Evolutionary conservation across 2,329 filamentous ascomycete species (phyloP).

Genomic region (Pestalotiopsis sp.): DNA sequence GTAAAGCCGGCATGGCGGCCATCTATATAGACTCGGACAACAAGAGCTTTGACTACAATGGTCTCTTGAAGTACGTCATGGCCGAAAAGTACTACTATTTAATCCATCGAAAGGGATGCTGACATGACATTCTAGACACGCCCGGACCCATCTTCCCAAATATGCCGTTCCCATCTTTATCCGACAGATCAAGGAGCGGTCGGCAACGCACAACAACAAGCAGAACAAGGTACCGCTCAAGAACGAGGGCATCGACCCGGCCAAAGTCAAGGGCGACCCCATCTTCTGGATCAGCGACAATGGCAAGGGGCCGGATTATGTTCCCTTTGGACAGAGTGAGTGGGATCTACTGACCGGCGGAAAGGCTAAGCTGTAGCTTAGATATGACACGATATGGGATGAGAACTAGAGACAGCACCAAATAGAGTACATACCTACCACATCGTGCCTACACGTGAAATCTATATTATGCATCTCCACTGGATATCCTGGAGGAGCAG

Average conservation of each 20-base stretch:
- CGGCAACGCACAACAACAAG: slow-evolving; percentile 76
- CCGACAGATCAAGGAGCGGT: slow-evolving; percentile 59
- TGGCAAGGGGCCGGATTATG: slow-evolving; percentile 57
- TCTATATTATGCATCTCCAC: too few relatives aligned
- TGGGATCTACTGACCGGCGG: slow-evolving; percentile 56
- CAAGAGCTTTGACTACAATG: slow-evolving; percentile 60
- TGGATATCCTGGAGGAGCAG: too few relatives aligned
- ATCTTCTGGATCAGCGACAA: slow-evolving; percentile 61
- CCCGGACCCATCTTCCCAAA: slow-evolving; percentile 62
- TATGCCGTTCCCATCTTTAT: slow-evolving; percentile 80
- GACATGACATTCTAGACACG: slow-evolving; percentile 41
- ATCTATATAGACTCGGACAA: slow-evolving; percentile 57
- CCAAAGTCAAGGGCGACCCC: slow-evolving; percentile 45
- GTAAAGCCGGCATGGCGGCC: slow-evolving; percentile 67
- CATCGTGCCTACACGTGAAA: background rate
- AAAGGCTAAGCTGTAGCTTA: slow-evolving; percentile 45
- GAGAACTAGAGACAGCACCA: background rate
- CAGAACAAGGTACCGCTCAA: slow-evolving; percentile 76
- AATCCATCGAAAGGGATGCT: background rate
- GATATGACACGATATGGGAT: background rate
- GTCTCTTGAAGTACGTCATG: slow-evolving; percentile 51
- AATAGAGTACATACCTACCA: background rate
- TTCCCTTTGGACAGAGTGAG: slow-evolving; percentile 59
- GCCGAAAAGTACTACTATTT: background rate
- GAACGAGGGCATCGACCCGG: slow-evolving; percentile 66